Evolutionary conservation across 805 yeast genomes (phyloP).

Genomic region (Hanseniaspora meyeri): DNA sequence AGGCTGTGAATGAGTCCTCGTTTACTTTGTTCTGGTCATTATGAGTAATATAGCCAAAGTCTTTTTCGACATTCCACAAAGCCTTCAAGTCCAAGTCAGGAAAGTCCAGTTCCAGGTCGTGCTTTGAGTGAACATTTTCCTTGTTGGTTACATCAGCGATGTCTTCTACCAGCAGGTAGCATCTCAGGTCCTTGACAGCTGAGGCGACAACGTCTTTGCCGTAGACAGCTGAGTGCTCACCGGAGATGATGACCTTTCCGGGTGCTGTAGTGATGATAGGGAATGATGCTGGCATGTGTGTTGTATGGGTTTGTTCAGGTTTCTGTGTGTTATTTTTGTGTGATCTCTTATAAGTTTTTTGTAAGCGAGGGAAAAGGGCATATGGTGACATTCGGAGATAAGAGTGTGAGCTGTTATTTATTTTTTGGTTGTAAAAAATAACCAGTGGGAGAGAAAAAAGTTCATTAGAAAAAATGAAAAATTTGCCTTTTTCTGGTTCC

Average conservation of each 20-base stretch:
- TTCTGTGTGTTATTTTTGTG: no score
- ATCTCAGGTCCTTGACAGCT: slow-evolving; percentile 64
- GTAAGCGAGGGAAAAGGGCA: not conserved
- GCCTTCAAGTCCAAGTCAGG: slow-evolving; percentile 66
- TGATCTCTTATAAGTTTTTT: no score
- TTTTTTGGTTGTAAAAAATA: not conserved
- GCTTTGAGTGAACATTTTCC: slow-evolving; percentile 26
- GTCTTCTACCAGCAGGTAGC: slow-evolving; percentile 55
- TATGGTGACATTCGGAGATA: not conserved
- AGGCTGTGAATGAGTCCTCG: slow-evolving; percentile 35
- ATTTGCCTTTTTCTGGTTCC: not conserved
- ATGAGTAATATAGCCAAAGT: not conserved
- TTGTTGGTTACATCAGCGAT: slow-evolving; percentile 22
- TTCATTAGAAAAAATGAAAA: not conserved
- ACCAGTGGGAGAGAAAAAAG: no score
- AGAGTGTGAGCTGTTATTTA: not conserved
- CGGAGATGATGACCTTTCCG: slow-evolving; percentile 89
- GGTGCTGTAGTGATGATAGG: slow-evolving; percentile 85
- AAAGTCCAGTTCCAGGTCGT: slow-evolving; percentile 50
- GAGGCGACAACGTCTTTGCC: slow-evolving; percentile 94
- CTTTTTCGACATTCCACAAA: slow-evolving; percentile 38
- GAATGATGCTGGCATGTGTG: slow-evolving; percentile 5
- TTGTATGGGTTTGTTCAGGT: not conserved
- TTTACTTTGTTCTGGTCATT: slow-evolving; percentile 15
- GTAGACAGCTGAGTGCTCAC: slow-evolving; percentile 94